phyloP scores from a whole-genome alignment of 768 basidiomycete genomes.

The Auriscalpium microsporum region DNA sequence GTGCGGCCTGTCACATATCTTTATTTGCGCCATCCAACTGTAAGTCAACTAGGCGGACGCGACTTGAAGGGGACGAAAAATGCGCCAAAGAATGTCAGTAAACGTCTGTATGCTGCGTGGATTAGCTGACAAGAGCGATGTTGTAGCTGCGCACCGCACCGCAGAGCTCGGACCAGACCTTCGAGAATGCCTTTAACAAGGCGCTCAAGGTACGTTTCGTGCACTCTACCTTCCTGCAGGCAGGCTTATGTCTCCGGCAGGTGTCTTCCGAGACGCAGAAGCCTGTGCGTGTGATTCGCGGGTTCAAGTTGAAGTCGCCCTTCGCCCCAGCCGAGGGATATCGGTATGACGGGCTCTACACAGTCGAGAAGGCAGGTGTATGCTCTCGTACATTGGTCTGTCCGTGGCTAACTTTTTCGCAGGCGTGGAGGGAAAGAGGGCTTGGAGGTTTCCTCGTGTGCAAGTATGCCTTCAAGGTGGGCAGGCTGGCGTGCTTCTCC shows the following conservation, averaged over 20 bases:
- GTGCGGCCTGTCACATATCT: constrained; percentile 24
- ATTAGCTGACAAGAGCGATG: not conserved
- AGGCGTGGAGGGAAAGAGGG: constrained; percentile 75
- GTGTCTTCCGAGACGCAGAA: constrained; percentile 70
- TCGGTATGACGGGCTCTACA: constrained; percentile 86
- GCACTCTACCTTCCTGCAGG: not conserved
- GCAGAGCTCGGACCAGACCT: constrained; percentile 77
- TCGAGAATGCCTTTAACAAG: constrained; percentile 64
- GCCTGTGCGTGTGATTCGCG: constrained; percentile 82
- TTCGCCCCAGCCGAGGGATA: constrained; percentile 80
- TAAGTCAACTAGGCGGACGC: constrained; percentile 51
- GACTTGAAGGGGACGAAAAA: constrained; percentile 79
- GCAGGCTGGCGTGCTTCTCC: constrained; percentile 7
- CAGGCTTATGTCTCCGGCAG: constrained; percentile 27
- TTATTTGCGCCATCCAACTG: not conserved
- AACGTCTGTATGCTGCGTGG: not conserved
- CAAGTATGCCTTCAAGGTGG: constrained; percentile 76
- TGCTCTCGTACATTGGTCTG: not conserved
- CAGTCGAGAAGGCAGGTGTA: constrained; percentile 53
- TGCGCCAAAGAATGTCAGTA: constrained; percentile 73
- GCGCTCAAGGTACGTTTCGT: constrained; percentile 44
- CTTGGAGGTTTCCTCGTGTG: constrained; percentile 70
- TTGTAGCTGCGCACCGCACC: constrained; percentile 80
- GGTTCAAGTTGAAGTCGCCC: constrained; percentile 62
- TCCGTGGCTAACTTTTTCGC: not conserved